Base-by-base conservation (phyloP, 306 rosid genomes). In the Prunus salicina region DNA sequence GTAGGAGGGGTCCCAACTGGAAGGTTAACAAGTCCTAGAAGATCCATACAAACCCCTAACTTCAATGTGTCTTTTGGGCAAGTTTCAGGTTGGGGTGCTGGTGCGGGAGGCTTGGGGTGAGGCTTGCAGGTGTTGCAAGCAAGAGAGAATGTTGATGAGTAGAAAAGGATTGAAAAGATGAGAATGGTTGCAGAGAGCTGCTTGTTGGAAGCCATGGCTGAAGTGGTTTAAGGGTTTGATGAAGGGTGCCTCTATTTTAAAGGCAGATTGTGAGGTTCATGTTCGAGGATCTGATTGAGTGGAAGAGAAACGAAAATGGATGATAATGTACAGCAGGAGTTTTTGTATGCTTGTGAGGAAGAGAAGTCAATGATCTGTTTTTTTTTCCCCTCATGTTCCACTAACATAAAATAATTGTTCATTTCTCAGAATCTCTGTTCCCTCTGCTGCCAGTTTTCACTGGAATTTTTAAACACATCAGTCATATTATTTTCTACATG, bases 21-120 rank as follows among this genome's bases (percentile, higher is more conserved):
- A n/a, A 84, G 1, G 69, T 86, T 79, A 28, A 89, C 67, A 6
- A 89, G 72, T 18, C 91, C 91, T 1, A 95, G 86, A 43, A 95
- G 3, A 64, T 89, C 85, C 19, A 72, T 76, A 79, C 98, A 92
- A 9, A 25, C 89, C 3, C 96, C 93, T 0, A 92, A 73, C 86
- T 92, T 92, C 87, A 95, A 47, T 3, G 89, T 77, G 80, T 92
- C 90, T 32, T 11, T 85, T 1, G 97, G 97, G 69, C 98, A 93
- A 2, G 41, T 62, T 62, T 45, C 3, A 6, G 43, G 74, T 0
- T 20, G 5, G 2, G 81, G 66, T 0, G 82, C 79, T 0, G 56
- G 55, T 0, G 60, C 38, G 1, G 84, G 50, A 0, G 86, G 64
- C 10, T 8, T 80, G 2, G 79, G 77, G 3, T 43, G 22, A 8